phyloP scores from a whole-genome alignment of 2,329 filamentous ascomycete species.

The Phoma sp. region DNA sequence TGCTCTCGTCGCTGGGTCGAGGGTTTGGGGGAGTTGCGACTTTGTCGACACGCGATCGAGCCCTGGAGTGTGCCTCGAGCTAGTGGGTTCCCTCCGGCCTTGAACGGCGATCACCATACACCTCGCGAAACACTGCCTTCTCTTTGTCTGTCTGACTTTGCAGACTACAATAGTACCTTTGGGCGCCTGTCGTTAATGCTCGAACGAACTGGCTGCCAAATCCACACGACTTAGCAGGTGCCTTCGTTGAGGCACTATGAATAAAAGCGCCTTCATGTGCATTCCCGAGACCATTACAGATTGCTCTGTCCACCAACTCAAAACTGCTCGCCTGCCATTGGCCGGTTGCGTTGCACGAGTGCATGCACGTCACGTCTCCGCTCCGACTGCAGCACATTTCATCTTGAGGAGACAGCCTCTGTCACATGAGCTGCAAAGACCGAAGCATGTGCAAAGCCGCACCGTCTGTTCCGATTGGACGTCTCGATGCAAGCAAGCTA shows the following conservation, averaged over 20 bases:
- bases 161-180: neutral
- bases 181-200: neutral
- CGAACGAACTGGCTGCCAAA: neutral
- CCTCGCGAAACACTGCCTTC: conserved; percentile 5
- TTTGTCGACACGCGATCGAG: conserved; percentile 18
- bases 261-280: conserved; percentile 1
- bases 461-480: neutral
- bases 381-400: neutral
- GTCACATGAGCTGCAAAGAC: conserved; percentile 1
- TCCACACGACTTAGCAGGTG: neutral
- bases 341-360: neutral
- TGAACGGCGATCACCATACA: conserved; percentile 14
- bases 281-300: neutral
- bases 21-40: conserved; percentile 24
- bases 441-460: conserved; percentile 8
- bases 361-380: conserved; percentile 1
- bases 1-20: conserved; percentile 30
- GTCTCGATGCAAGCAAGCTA: neutral
- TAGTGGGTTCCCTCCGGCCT: conserved; percentile 14
- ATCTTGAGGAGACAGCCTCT: neutral
- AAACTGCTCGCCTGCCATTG: conserved; percentile 9
- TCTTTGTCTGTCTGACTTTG: conserved; percentile 1
- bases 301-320: neutral
- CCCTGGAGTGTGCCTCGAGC: conserved; percentile 15
- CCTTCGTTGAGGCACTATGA: neutral